Evolutionary conservation across 345 rosid species (phyloP), one percentile per base, ranked within the genome.

Genomic region (Citrus unshiu): DNA sequence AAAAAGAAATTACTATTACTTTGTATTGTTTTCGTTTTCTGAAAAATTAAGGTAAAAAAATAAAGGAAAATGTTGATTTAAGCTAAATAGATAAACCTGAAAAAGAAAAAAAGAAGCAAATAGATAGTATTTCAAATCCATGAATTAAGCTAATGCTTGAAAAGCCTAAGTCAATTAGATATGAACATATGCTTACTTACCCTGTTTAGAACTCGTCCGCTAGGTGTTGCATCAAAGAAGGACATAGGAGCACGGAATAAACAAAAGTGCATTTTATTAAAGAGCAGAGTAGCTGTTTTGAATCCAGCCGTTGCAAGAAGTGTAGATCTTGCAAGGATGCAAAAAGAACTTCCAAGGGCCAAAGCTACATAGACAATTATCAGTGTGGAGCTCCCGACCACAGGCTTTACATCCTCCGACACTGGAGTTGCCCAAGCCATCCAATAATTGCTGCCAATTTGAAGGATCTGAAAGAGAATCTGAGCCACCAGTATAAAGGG

Each of bases 401-500:
- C 76, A 77, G 96, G 92, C 78, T 89, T 80, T 21, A 58, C 81
- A 77, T 87, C 91, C 72, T 72, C 79, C 1, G 94, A 91, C 74
- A 86, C 84, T 0, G 94, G 94, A 79, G 92, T 87, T 74, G 88
- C 98, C 96, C 91, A 89, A 25, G 93, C 93, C 96, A 93, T 93
- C 98, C 93, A 93, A 69, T 93, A 91, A 77, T 91, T 91, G 88
- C 96, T 91, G 43, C 94, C 92, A 37, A 91, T 93, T 85, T 91
- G 93, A 72, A 91, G 90, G 75, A 83, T 9, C 86, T 91, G 92
- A 80, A 89, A 91, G 63, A 90, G 75, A 83, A 82, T 76, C 57
- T 90, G 96, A 37, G 87, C 92, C 79, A 91, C 77, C 81, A 93
- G 78, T 82, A 92, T 86, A 65, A 87, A 78, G 29, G 98, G 98